Base-by-base conservation (phyloP, 345 rosid species). In the Sonneratia caseolaris region DNA sequence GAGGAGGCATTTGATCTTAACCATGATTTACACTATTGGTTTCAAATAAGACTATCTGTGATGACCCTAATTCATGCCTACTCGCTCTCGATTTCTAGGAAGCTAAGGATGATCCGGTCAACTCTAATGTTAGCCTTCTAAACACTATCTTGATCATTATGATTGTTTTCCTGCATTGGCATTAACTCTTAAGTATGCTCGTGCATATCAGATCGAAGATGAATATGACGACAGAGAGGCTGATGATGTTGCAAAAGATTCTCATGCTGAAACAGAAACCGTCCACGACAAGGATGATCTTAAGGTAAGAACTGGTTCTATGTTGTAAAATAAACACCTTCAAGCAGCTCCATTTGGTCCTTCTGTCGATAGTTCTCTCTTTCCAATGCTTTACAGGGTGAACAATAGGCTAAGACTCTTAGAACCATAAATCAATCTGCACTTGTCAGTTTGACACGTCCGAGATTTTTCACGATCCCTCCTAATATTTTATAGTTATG, bases 181-280 rank as follows among this genome's bases (percentile, higher is more conserved):
- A 49, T 51, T 71, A 64, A 57, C n/a, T 2, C 1, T 66, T 49
- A 38, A 3, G 32, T 16, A 3, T 36, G 6, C 15, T 22, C 19
- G 3, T 56, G 14, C 43, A 15, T 18, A 4, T 1, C 64, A 74
- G 71, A 24, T 74, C 1, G 82, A 81, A 6, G 84, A 82, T 66
- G 78, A 70, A 7, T 82, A 74, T 19, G 85, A 76, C 22, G 76
- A 64, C 42, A 79, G 55, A 3, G 83, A 79, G 3, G 70, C 77
- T 10, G 80, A 76, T 0, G 82, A 79, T 45, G 77, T 71, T 8
- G 85, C 76, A 36, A 56, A 69, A 3, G 74, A 83, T 37, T 24
- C 70, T 45, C 77, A 75, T 9, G 64, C 72, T 8, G 53, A 18
- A 66, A 53, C 49, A 1, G 22, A 51, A 36, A 9, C 32, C 55